phyloP scores from a whole-genome alignment of 495 filamentous ascomycete species.

The Pyrenopolyporus hunteri region DNA sequence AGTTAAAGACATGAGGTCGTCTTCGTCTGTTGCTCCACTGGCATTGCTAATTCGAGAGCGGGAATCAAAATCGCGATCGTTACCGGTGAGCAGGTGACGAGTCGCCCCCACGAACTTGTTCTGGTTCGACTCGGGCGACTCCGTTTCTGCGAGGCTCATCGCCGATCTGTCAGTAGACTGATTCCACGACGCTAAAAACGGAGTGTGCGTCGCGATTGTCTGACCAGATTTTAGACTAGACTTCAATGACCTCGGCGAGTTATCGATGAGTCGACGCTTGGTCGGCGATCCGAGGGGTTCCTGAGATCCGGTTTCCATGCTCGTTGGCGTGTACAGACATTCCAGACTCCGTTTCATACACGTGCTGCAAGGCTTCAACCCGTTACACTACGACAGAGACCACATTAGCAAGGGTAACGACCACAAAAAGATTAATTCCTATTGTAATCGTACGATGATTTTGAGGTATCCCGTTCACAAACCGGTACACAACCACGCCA shows the following conservation, averaged over 20 bases:
- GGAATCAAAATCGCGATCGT: constrained; percentile 54
- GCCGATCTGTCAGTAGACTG: constrained; percentile 21
- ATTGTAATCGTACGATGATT: constrained; percentile 19
- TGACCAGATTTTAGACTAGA: constrained; percentile 25
- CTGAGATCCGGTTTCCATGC: constrained; percentile 40
- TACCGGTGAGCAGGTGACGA: constrained; percentile 40
- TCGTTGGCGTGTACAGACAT: constrained; percentile 55
- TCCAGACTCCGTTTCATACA: constrained; percentile 65
- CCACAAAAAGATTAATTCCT: constrained; percentile 7
- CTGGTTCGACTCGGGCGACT: constrained; percentile 18
- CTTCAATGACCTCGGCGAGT: constrained; percentile 41
- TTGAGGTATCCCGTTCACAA: constrained; percentile 13
- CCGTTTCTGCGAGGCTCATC: constrained; percentile 18
- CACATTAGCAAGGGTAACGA: constrained; percentile 27
- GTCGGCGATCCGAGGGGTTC: constrained; percentile 51
- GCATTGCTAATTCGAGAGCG: constrained; percentile 57
- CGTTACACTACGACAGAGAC: constrained; percentile 63
- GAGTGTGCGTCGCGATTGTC: constrained; percentile 16
- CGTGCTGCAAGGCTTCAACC: constrained; percentile 70
- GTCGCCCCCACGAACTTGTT: constrained; percentile 25
- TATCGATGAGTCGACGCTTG: constrained; percentile 53
- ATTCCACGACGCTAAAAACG: constrained; percentile 35
- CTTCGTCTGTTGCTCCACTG: constrained; percentile 61
- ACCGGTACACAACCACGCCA: constrained; percentile 34
- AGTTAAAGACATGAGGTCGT: constrained; percentile 60